Conservation (phyloP, 2,329 filamentous ascomycete genomes). For the Cladosporium sp. region DNA sequence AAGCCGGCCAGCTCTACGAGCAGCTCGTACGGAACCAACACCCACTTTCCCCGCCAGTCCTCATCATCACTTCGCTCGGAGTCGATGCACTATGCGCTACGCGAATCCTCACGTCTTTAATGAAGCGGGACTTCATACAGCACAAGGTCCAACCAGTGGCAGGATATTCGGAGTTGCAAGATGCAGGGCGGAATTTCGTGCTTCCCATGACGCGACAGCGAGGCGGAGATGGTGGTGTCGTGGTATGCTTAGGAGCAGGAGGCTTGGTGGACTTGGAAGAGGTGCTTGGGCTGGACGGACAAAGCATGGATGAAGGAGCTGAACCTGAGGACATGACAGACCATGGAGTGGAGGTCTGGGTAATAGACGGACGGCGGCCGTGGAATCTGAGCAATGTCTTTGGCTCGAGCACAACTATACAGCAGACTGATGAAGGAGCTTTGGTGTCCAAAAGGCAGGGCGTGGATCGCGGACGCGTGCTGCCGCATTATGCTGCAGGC, state of each 20-base stretch:
- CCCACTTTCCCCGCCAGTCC: slow-evolving; percentile 82
- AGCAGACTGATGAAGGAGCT: slow-evolving; percentile 16
- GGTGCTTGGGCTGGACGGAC: slow-evolving; percentile 65
- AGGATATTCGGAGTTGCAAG: slow-evolving; percentile 84
- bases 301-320: slow-evolving; percentile 39
- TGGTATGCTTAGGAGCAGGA: slow-evolving; percentile 88
- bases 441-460: slow-evolving; percentile 55
- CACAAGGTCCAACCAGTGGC: slow-evolving; percentile 96
- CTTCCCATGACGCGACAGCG: slow-evolving; percentile 78
- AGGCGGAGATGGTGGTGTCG: slow-evolving; percentile 80
- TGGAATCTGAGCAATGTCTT: slow-evolving; percentile 97
- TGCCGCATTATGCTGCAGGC: slow-evolving; percentile 66
- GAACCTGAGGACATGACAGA: slow-evolving; percentile 39
- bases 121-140: slow-evolving; percentile 95
- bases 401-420: slow-evolving; percentile 41
- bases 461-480: slow-evolving; percentile 68
- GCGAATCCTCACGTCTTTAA: slow-evolving; percentile 84
- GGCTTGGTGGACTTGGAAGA: slow-evolving; percentile 83
- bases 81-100: slow-evolving; percentile 94
- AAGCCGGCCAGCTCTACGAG: slow-evolving; percentile 86
- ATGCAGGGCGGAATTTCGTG: slow-evolving; percentile 72
- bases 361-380: slow-evolving; percentile 83
- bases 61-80: slow-evolving; percentile 88
- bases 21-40: slow-evolving; percentile 83
- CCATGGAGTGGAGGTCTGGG: slow-evolving; percentile 92